Evolutionary conservation across 2,329 filamentous ascomycete species (phyloP).

Genomic region (Podosphaera aphanis): DNA sequence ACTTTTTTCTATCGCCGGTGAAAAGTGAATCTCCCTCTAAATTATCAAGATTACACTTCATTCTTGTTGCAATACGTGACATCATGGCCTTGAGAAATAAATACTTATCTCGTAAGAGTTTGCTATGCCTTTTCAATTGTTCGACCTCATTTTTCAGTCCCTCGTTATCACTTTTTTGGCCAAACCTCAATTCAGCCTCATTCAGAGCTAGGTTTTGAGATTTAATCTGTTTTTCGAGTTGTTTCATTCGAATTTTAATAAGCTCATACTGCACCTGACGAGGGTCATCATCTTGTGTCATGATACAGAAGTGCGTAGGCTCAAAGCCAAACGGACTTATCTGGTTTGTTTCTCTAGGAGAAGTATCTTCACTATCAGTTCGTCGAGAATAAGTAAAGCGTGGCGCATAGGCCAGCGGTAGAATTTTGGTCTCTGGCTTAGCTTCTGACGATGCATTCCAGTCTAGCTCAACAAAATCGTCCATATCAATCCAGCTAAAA

Average conservation of each 20-base stretch:
- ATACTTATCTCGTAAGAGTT: constrained; percentile 32
- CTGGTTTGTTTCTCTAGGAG: constrained; percentile 56
- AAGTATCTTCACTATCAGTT: constrained; percentile 68
- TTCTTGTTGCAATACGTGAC: constrained; percentile 13
- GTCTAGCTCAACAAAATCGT: constrained; percentile 93
- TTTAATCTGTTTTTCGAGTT: constrained; percentile 55
- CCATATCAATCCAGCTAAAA: constrained; percentile 95
- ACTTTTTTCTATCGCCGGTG: constrained; percentile 17
- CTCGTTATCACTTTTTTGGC: constrained; percentile 26
- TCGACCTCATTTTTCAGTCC: constrained; percentile 35
- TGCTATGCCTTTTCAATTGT: constrained; percentile 29
- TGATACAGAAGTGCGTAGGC: constrained; percentile 82
- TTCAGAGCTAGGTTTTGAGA: constrained; percentile 49
- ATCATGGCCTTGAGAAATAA: constrained; percentile 33
- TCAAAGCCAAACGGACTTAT: constrained; percentile 84
- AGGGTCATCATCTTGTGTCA: constrained; percentile 77
- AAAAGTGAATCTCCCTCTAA: constrained; percentile 16
- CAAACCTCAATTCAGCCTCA: constrained; percentile 48
- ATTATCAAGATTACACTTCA: constrained; percentile 10
- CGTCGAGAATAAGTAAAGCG: constrained; percentile 92
- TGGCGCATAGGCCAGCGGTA: constrained; percentile 81
- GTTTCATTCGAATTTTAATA: constrained; percentile 56
- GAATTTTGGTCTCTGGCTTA: constrained; percentile 80
- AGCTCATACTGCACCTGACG: constrained; percentile 69
- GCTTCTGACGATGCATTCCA: constrained; percentile 82